phyloP scores from a whole-genome alignment of 2,329 filamentous ascomycete genomes.

The Exophiala sp. region DNA sequence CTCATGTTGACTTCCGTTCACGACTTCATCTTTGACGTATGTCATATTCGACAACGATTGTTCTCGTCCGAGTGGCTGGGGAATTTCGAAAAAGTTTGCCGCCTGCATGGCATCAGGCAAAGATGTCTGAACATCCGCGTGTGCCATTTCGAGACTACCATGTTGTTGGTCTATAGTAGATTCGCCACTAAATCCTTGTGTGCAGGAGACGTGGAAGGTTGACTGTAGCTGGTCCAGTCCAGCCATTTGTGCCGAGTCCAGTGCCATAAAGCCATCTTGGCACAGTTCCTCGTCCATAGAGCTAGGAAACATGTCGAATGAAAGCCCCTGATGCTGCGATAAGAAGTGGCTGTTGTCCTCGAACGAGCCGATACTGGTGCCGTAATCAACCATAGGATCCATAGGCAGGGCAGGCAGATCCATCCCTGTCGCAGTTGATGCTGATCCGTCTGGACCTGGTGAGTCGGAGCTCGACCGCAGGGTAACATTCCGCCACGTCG shows the following conservation, averaged over 20 bases:
- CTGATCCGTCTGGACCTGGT: slow-evolving; percentile 40
- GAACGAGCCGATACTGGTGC: slow-evolving; percentile 1
- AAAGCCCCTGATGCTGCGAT: slow-evolving; percentile 3
- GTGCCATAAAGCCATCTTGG: slow-evolving; percentile 16
- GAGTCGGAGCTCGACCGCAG: slow-evolving; percentile 35
- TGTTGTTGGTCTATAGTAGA: background rate
- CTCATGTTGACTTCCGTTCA: background rate
- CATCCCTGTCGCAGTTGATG: slow-evolving; percentile 22
- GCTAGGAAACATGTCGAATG: slow-evolving; percentile 10
- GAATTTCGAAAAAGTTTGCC: slow-evolving; percentile 13
- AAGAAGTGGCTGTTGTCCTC: slow-evolving; percentile 15
- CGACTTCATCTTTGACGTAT: background rate
- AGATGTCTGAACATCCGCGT: background rate
- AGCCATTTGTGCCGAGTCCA: slow-evolving; percentile 3
- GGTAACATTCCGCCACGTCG: slow-evolving; percentile 44
- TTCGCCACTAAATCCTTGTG: slow-evolving; percentile 1
- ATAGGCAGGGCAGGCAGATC: slow-evolving; percentile 25
- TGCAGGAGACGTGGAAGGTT: slow-evolving; percentile 5
- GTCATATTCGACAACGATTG: background rate
- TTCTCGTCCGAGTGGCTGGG: background rate
- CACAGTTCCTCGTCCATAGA: slow-evolving; percentile 19
- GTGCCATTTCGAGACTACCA: slow-evolving; percentile 1
- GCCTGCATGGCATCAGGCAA: background rate
- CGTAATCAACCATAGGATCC: slow-evolving; percentile 23
- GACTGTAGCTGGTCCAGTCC: slow-evolving; percentile 8